Percentiles rank a stretch among this genome's conserved stretches.
Evolutionary conservation across 23 red algal species (phyloP).

Genomic region (Gracilaria vermiculophylla): DNA sequence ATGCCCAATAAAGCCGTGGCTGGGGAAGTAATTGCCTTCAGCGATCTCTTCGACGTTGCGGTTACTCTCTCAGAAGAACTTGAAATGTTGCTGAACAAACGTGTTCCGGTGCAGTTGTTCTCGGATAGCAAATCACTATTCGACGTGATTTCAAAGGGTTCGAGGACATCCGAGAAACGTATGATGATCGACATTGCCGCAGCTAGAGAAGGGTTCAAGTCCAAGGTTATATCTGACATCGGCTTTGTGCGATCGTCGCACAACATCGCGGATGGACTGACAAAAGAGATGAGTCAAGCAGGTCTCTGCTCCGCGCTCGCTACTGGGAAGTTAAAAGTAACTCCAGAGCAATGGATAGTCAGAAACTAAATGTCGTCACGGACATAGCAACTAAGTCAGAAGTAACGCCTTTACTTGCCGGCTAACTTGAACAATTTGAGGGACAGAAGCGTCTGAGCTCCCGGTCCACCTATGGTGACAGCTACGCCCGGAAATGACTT

Average conservation of each 20-base stretch:
- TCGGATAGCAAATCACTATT: conserved; percentile 17
- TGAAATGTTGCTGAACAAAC: background rate
- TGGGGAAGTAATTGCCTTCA: background rate
- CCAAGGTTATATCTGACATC: background rate
- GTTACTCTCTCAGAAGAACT: background rate
- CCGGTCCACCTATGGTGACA: too few species aligned
- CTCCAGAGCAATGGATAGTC: too few species aligned
- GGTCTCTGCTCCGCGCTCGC: too few species aligned
- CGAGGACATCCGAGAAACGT: background rate
- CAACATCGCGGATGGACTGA: conserved; percentile 35
- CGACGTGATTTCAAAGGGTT: conserved; percentile 11
- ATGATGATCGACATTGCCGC: conserved; percentile 14
- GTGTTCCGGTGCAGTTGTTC: background rate
- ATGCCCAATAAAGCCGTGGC: background rate
- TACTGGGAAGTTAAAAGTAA: too few species aligned
- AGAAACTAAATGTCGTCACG: too few species aligned
- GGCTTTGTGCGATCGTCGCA: background rate
- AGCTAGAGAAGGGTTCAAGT: background rate
- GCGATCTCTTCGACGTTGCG: background rate
- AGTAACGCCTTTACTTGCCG: too few species aligned
- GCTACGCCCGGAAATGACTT: too few species aligned
- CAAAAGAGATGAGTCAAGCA: conserved; percentile 20
- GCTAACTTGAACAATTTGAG: too few species aligned
- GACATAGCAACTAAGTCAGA: too few species aligned
- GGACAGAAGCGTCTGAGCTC: too few species aligned